Evolutionary conservation across 176 grass and related monocot species (phyloP).

Genomic region (Ensete glaucum): DNA sequence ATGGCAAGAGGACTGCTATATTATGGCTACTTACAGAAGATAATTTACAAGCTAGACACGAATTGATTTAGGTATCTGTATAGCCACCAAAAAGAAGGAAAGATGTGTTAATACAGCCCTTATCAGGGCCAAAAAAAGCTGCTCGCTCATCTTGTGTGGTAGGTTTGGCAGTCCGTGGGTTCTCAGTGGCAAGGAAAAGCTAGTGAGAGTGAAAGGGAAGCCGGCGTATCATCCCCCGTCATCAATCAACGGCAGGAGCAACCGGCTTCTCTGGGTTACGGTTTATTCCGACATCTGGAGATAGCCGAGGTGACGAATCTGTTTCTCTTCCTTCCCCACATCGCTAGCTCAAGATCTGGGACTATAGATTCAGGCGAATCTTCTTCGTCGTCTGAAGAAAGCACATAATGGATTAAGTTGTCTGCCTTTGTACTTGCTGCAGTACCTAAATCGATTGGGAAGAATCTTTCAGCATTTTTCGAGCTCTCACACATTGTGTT

Average conservation of each 20-base stretch:
- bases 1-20: neutral
- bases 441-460: conserved; percentile 36
- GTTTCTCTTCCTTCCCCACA: conserved; percentile 28
- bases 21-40: neutral
- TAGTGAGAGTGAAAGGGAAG: conserved; percentile 46
- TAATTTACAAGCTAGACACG: neutral
- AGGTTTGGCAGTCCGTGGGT: conserved; percentile 19
- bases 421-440: conserved; percentile 13
- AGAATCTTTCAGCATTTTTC: conserved; percentile 32
- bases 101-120: neutral
- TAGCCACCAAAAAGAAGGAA: conserved; percentile 3
- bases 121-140: conserved; percentile 9
- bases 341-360: conserved; percentile 39
- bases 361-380: conserved; percentile 12
- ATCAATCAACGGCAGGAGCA: conserved; percentile 5
- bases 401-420: conserved; percentile 19
- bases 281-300: conserved; percentile 28
- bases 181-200: conserved; percentile 25
- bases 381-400: conserved; percentile 43
- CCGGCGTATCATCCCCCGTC: conserved; percentile 23
- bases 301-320: conserved; percentile 13
- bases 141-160: neutral
- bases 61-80: neutral
- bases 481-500: conserved; percentile 30
- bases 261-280: conserved; percentile 20